These are phyloP conservation scores for Asterophora parasitica DNA, from an alignment of 768 basidiomycete species.

Conservation along the genomic window DNA sequence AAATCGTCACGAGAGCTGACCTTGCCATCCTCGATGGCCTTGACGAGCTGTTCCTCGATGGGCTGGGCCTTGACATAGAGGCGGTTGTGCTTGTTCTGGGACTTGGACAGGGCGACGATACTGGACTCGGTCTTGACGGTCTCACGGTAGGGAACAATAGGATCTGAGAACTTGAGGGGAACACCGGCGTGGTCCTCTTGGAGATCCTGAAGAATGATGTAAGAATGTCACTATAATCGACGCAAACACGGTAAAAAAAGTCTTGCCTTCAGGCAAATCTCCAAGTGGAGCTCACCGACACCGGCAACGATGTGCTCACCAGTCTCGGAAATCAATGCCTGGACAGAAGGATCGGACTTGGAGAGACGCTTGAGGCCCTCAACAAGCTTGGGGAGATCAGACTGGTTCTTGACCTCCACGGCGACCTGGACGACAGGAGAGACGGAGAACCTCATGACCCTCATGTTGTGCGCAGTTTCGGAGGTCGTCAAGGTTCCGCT, in stretches of 20 bases:
- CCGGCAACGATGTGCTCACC: slow-evolving; percentile 99
- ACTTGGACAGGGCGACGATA: slow-evolving; percentile 95
- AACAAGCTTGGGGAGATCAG: slow-evolving; percentile 98
- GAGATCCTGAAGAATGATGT: slow-evolving; percentile 59
- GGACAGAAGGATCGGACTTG: slow-evolving; percentile 98
- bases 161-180: slow-evolving; percentile 95
- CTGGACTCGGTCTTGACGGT: slow-evolving; percentile 94
- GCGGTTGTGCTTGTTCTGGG: slow-evolving; percentile 99
- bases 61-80: slow-evolving; percentile 91
- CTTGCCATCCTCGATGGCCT: slow-evolving; percentile 84
- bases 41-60: slow-evolving; percentile 87
- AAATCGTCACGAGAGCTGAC: slow-evolving; percentile 92
- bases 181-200: slow-evolving; percentile 99
- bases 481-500: slow-evolving; percentile 96
- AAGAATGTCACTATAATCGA: background rate
- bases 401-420: slow-evolving; percentile 99
- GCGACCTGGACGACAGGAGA: slow-evolving; percentile 99
- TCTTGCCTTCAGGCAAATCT: slow-evolving; percentile 92
- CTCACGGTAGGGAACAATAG: slow-evolving; percentile 95
- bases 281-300: slow-evolving; percentile 97
- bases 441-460: slow-evolving; percentile 99
- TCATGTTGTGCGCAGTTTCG: slow-evolving; percentile 99
- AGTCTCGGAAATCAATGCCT: slow-evolving; percentile 84
- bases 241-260: background rate
- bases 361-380: slow-evolving; percentile 99